Evolutionary conservation across 2,329 filamentous ascomycete genomes (phyloP).

Genomic region (Diaporthe helianthi): DNA sequence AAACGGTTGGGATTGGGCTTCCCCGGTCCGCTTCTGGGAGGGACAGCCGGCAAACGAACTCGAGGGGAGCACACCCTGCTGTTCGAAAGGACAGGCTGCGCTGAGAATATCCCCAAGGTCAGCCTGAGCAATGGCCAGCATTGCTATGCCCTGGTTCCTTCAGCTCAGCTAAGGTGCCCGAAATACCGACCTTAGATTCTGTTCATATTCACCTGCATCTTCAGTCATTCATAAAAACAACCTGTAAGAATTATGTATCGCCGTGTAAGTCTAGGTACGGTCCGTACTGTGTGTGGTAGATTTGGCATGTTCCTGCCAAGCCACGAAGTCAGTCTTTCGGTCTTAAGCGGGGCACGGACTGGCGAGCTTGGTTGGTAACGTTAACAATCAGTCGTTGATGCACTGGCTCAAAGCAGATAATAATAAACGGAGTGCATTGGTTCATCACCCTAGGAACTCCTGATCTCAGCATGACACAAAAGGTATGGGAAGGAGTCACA

Average conservation of each 20-base stretch:
- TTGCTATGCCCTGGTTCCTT: background rate
- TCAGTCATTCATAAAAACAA: background rate
- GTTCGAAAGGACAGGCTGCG: background rate
- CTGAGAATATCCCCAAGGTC: background rate
- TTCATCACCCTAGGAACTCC: slow-evolving; percentile 11
- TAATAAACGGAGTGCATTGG: background rate
- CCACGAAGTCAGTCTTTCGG: background rate
- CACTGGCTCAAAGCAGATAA: background rate
- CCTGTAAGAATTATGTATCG: background rate
- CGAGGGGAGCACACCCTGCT: no score
- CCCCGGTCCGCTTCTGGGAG: background rate
- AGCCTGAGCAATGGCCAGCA: background rate
- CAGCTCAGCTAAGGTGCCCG: background rate
- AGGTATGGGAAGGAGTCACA: slow-evolving; percentile 2
- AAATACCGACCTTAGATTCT: background rate
- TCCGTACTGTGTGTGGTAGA: background rate
- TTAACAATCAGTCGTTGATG: background rate
- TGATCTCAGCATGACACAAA: slow-evolving; percentile 13
- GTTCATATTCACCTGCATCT: background rate
- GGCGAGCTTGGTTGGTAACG: background rate
- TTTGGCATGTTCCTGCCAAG: background rate
- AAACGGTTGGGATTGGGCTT: no score
- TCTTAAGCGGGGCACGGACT: slow-evolving; percentile 22
- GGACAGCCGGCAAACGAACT: background rate
- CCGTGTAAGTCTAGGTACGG: background rate